Base-by-base conservation (phyloP, 108 stramenopile genomes). In the Cyclotella kingstonii region DNA sequence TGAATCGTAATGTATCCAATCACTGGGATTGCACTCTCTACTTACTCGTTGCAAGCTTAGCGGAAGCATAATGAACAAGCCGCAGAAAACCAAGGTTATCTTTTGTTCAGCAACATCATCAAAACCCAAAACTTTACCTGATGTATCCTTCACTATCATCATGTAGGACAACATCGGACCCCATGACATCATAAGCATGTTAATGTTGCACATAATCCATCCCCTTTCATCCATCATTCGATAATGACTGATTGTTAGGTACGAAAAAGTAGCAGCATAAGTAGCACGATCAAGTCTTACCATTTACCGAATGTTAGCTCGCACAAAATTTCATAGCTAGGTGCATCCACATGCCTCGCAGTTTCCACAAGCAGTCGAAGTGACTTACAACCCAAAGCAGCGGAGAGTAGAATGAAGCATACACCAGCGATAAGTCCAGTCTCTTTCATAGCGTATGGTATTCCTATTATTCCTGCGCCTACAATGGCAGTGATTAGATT, bases 401-500 rank as follows among this genome's bases (percentile, higher is more conserved):
- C 86, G 17, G 72, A 79, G 1, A 83, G 26, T 3, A 85, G 4
- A 1, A 88, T 68, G 26, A 88, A 44, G 22, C 72, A 18, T 45
- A 82, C 46, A 0, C 92, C 92, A 9, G 83, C 70, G 1, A 79
- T 54, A 11, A 88, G 68, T 25, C 92, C 92, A 17, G 85, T 69
- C 66, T 94, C 64, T 48, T 76, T 61, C 48, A 94, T 65, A 51
- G 93, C 89, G 69, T 76, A 91, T 18, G 93, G 93, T 5, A 94
- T 70, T 14, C 90, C 93, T 2, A 94, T 83, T 30, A 94, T 91
- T 12, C 93, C 93, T 12, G 78, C 67, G 9, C 93, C 93, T 4
- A 94, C 85, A 51, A 94, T 94, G 22, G 84, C 82, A 72, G 87
- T 89, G 54, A 90, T 76, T 8, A 94, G 48, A 60, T 94, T 94